These are phyloP conservation scores for Colletotrichum tofieldiae DNA, from an alignment of 2,329 filamentous ascomycete species.

Conservation along the genomic window DNA sequence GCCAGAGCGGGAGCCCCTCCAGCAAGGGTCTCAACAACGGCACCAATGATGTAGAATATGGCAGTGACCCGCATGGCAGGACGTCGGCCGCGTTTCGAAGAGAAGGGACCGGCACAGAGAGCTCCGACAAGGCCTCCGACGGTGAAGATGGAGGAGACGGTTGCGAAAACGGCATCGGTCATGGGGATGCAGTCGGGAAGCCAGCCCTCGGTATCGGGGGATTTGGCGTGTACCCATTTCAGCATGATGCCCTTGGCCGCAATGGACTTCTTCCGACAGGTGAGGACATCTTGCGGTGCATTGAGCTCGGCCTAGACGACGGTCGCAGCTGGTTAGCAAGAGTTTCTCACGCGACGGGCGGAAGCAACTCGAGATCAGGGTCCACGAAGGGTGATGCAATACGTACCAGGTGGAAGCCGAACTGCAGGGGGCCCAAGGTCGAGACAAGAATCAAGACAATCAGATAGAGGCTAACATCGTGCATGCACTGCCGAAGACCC, in stretches of 20 bases:
- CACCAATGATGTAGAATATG: slow-evolving; percentile 82
- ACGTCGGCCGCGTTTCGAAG: slow-evolving; percentile 82
- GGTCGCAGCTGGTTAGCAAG: slow-evolving; percentile 12
- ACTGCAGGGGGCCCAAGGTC: slow-evolving; percentile 91
- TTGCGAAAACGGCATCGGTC: slow-evolving; percentile 84
- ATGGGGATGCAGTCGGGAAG: slow-evolving; percentile 90
- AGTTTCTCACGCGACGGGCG: neutral
- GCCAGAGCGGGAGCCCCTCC: slow-evolving; percentile 77
- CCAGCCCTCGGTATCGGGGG: slow-evolving; percentile 49
- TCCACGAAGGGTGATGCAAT: slow-evolving; percentile 33
- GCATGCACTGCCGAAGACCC: slow-evolving; percentile 58
- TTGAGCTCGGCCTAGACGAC: slow-evolving; percentile 86
- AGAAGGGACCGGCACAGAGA: slow-evolving; percentile 83
- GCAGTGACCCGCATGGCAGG: slow-evolving; percentile 84
- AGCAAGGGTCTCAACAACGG: slow-evolving; percentile 81
- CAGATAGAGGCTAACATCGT: slow-evolving; percentile 81
- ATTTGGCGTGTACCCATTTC: slow-evolving; percentile 49
- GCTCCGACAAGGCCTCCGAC: slow-evolving; percentile 90
- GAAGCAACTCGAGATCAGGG: neutral
- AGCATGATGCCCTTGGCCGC: slow-evolving; percentile 48
- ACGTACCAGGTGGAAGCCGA: slow-evolving; percentile 91
- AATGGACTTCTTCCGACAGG: slow-evolving; percentile 76
- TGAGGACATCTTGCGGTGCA: slow-evolving; percentile 93
- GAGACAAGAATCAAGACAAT: slow-evolving; percentile 82
- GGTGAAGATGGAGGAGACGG: slow-evolving; percentile 92